A percentile compares a stretch with the other conserved stretches of the same genome.
phyloP scores from a whole-genome alignment of 2,329 filamentous ascomycete species.

The Pseudogymnoascus pannorum region DNA sequence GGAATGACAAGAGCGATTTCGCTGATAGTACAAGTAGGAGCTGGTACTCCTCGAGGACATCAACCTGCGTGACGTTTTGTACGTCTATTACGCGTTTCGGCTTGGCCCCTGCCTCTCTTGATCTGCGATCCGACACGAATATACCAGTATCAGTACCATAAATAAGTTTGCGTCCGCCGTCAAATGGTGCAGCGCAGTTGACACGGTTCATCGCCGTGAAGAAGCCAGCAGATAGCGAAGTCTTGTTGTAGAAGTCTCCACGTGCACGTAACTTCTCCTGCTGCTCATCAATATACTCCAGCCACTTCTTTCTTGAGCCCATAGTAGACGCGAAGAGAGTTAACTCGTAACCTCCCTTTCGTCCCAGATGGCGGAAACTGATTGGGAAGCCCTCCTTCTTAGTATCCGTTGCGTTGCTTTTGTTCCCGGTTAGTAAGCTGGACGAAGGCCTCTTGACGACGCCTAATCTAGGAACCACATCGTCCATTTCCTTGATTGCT shows the following conservation, averaged over 20 bases:
- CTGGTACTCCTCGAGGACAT: slow-evolving; percentile 91
- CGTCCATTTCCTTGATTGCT: slow-evolving; percentile 94
- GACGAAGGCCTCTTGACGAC: slow-evolving; percentile 82
- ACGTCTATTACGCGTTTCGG: slow-evolving; percentile 82
- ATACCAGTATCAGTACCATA: slow-evolving; percentile 93
- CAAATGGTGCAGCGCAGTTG: slow-evolving; percentile 89
- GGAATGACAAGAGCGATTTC: slow-evolving; percentile 86
- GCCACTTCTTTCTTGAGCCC: slow-evolving; percentile 88
- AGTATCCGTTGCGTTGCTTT: slow-evolving; percentile 41
- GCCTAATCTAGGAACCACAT: slow-evolving; percentile 76
- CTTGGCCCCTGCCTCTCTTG: slow-evolving; percentile 65
- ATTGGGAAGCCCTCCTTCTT: slow-evolving; percentile 82
- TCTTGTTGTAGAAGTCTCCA: slow-evolving; percentile 83
- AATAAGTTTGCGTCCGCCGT: slow-evolving; percentile 89
- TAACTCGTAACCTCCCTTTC: slow-evolving; percentile 84
- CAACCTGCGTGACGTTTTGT: slow-evolving; percentile 84
- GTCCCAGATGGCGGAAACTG: slow-evolving; percentile 86
- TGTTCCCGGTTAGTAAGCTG: slow-evolving; percentile 63
- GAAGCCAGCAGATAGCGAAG: slow-evolving; percentile 50
- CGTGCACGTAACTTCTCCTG: slow-evolving; percentile 81
- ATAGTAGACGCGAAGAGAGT: slow-evolving; percentile 83
- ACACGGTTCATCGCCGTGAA: slow-evolving; percentile 68
- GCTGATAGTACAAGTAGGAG: slow-evolving; percentile 86
- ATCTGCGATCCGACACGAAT: slow-evolving; percentile 84
- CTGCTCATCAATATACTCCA: slow-evolving; percentile 87